A percentile compares a stretch with the other conserved stretches of the same genome.
Conservation (phyloP, 2,329 filamentous ascomycete genomes). For the Plectosphaerella cucumerina region DNA sequence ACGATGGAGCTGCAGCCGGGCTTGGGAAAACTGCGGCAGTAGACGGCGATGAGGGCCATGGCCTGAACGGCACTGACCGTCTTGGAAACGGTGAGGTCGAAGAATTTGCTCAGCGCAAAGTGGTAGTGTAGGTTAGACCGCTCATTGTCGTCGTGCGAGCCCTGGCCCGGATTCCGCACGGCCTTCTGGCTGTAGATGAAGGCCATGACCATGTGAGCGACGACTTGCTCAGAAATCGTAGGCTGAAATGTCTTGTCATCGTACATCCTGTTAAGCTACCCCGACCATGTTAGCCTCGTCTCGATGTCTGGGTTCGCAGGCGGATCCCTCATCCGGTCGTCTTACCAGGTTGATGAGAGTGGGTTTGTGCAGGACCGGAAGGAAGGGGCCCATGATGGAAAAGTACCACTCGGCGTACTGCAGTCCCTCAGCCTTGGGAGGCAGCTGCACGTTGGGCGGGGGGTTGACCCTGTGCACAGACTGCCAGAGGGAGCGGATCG, state of each 20-base stretch:
- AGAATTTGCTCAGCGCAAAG: slow-evolving; percentile 66
- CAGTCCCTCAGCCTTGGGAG: slow-evolving; percentile 59
- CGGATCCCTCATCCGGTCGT: no score
- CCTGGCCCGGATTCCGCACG: slow-evolving; percentile 58
- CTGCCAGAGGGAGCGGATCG: slow-evolving; percentile 65
- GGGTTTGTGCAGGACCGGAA: slow-evolving; percentile 74
- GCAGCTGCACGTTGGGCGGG: slow-evolving; percentile 54
- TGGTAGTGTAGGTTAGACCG: slow-evolving; percentile 76
- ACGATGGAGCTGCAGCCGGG: slow-evolving; percentile 71
- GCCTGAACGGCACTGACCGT: slow-evolving; percentile 68
- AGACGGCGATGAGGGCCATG: slow-evolving; percentile 64
- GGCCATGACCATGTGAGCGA: slow-evolving; percentile 75
- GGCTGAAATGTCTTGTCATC: slow-evolving; percentile 63
- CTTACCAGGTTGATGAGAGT: slow-evolving; percentile 65
- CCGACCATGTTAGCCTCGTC: not conserved
- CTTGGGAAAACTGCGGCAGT: slow-evolving; percentile 75
- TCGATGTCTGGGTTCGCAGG: not conserved
- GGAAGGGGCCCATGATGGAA: slow-evolving; percentile 64
- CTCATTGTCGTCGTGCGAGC: slow-evolving; percentile 51
- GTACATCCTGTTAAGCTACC: slow-evolving; percentile 60
- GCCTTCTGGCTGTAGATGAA: slow-evolving; percentile 75
- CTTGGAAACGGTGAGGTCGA: slow-evolving; percentile 57
- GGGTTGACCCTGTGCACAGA: slow-evolving; percentile 60
- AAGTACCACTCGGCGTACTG: slow-evolving; percentile 75
- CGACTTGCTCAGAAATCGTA: slow-evolving; percentile 60